Conservation (phyloP, 768 basidiomycete species). For the Tubosaeta sp. region DNA sequence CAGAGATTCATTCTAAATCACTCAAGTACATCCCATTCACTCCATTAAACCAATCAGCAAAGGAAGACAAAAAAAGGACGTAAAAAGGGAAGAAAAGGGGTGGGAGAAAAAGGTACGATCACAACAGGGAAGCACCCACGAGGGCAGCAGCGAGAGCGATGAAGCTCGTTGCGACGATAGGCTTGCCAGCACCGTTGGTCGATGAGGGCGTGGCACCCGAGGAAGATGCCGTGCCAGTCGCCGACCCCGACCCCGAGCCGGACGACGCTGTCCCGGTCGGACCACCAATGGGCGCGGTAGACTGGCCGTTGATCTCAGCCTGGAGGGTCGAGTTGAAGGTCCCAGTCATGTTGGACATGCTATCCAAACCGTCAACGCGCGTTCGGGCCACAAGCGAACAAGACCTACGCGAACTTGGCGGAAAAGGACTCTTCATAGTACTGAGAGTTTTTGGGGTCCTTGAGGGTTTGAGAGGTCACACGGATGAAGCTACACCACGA, state of each 20-base stretch:
- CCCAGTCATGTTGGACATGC: constrained; percentile 69
- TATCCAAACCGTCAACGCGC: constrained; percentile 20
- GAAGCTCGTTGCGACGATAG: constrained; percentile 20
- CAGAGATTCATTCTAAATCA: background rate
- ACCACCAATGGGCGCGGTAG: constrained; percentile 52
- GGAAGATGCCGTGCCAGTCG: background rate
- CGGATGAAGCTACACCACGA: constrained; percentile 59
- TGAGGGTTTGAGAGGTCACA: constrained; percentile 54
- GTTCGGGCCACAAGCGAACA: background rate
- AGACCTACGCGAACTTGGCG: constrained; percentile 64
- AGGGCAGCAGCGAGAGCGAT: constrained; percentile 19
- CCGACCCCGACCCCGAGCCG: background rate
- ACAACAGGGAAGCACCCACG: constrained; percentile 22
- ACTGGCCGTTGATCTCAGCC: constrained; percentile 57
- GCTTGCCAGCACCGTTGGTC: constrained; percentile 20
- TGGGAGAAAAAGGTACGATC: background rate
- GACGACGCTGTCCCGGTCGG: constrained; percentile 23
- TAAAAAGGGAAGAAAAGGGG: background rate
- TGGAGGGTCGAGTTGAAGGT: constrained; percentile 53
- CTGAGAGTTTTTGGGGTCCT: constrained; percentile 47
- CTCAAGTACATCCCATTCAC: background rate
- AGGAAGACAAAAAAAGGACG: background rate
- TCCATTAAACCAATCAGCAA: background rate
- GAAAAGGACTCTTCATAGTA: constrained; percentile 72
- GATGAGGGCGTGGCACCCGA: background rate